Conservation (phyloP, 192 early-diverging fungal genomes). For the Piromyces finnis region DNA sequence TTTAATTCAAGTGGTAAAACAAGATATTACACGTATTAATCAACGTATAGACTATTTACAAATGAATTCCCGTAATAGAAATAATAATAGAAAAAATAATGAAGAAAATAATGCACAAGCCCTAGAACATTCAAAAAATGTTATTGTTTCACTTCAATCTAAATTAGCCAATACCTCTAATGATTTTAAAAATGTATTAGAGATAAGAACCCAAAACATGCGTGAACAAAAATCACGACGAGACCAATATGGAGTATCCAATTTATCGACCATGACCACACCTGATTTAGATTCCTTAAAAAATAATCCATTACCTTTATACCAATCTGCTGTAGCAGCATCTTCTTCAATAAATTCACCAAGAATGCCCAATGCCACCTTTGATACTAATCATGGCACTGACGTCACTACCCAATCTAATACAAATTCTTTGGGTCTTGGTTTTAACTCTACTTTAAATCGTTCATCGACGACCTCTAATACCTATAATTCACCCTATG, state of each 20-base stretch:
- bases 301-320: background rate
- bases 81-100: constrained; percentile 13
- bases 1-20: constrained; percentile 84
- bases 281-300: background rate
- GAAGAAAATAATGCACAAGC: constrained; percentile 31
- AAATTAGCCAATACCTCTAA: constrained; percentile 76
- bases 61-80: constrained; percentile 36
- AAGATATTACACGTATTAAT: constrained; percentile 88
- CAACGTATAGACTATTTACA: constrained; percentile 82
- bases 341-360: background rate
- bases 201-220: constrained; percentile 88
- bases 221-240: constrained; percentile 73
- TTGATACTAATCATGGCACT: too few species aligned
- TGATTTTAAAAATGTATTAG: constrained; percentile 88
- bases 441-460: too few species aligned
- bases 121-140: constrained; percentile 75
- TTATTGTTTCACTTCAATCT: constrained; percentile 82
- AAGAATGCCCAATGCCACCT: constrained; percentile 39
- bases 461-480: too few species aligned
- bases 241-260: constrained; percentile 58
- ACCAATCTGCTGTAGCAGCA: background rate
- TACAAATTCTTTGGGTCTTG: too few species aligned
- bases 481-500: too few species aligned
- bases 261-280: background rate
- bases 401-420: too few species aligned